Conservation (phyloP, 2,329 filamentous ascomycete species). For the Capronia coronata region DNA sequence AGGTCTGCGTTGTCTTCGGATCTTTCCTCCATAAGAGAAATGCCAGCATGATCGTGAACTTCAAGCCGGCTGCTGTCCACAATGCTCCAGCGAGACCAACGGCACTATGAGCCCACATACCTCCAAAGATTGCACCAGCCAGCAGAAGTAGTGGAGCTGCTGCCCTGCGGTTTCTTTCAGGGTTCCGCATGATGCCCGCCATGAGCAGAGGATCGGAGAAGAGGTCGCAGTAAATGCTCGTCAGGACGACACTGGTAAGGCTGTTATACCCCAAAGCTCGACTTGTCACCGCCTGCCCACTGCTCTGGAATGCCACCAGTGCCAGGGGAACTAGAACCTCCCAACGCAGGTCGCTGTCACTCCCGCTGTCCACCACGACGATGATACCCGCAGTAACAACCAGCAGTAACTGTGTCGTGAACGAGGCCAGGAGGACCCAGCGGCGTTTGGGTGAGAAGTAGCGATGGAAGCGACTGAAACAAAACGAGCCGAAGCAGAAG, state of each 20-base stretch:
- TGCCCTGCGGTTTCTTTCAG: constrained; percentile 49
- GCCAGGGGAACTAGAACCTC: constrained; percentile 60
- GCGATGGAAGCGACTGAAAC: constrained; percentile 64
- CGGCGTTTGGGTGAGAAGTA: constrained; percentile 54
- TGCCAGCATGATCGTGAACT: constrained; percentile 49
- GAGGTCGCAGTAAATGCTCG: constrained; percentile 74
- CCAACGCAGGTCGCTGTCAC: constrained; percentile 47
- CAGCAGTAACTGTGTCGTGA: constrained; percentile 45
- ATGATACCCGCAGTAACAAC: constrained; percentile 35
- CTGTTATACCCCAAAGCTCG: constrained; percentile 62
- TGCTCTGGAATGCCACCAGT: constrained; percentile 68
- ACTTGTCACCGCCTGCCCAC: constrained; percentile 70
- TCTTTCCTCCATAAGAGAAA: constrained; percentile 59
- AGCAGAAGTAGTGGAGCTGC: constrained; percentile 49
- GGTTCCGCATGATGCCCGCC: constrained; percentile 36
- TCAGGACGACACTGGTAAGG: constrained; percentile 71
- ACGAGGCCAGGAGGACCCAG: constrained; percentile 59
- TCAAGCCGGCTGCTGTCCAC: constrained; percentile 55
- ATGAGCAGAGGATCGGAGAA: constrained; percentile 59
- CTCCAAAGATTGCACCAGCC: constrained; percentile 50
- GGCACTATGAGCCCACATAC: constrained; percentile 47
- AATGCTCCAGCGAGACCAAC: constrained; percentile 50
- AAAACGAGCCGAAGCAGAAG: constrained; percentile 67
- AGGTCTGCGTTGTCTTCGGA: not conserved
- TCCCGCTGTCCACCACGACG: constrained; percentile 38